Evolutionary conservation across 2,329 filamentous ascomycete species (phyloP).

Genomic region (Microcyclosporella mali): DNA sequence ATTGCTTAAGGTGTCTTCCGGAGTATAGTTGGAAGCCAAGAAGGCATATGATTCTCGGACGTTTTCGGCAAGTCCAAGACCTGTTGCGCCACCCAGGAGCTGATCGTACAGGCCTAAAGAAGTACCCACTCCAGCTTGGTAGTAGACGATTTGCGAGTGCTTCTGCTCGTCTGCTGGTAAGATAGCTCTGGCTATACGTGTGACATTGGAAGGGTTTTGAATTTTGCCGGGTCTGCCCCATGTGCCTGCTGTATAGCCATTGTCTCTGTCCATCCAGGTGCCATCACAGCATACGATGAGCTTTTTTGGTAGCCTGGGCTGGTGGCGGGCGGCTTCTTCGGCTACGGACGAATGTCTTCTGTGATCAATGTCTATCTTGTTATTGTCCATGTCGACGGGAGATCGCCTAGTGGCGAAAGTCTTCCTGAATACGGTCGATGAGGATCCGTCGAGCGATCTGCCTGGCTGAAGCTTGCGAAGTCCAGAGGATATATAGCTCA

Average conservation of each 20-base stretch:
- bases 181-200: slow-evolving; percentile 32
- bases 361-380: too few relatives aligned
- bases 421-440: not conserved
- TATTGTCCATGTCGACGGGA: too few relatives aligned
- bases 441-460: not conserved
- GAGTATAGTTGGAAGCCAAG: slow-evolving; percentile 53
- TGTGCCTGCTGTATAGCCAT: slow-evolving; percentile 25
- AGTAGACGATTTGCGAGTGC: slow-evolving; percentile 35
- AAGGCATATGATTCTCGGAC: slow-evolving; percentile 59
- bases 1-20: slow-evolving; percentile 22
- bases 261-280: slow-evolving; percentile 34
- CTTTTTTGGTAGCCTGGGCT: slow-evolving; percentile 20
- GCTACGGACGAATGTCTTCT: slow-evolving; percentile 5
- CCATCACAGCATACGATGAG: slow-evolving; percentile 27
- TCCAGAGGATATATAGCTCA: not conserved
- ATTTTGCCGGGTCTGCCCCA: slow-evolving; percentile 24
- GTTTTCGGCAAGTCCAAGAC: slow-evolving; percentile 37
- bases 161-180: slow-evolving; percentile 29
- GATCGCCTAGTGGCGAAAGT: not conserved
- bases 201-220: slow-evolving; percentile 33
- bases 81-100: slow-evolving; percentile 30
- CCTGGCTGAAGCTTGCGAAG: not conserved
- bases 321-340: slow-evolving; percentile 12
- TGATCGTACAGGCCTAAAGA: slow-evolving; percentile 30
- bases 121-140: slow-evolving; percentile 34